Evolutionary conservation across 768 basidiomycete species (phyloP).

Genomic region (Rhodotorula taiwanensis): DNA sequence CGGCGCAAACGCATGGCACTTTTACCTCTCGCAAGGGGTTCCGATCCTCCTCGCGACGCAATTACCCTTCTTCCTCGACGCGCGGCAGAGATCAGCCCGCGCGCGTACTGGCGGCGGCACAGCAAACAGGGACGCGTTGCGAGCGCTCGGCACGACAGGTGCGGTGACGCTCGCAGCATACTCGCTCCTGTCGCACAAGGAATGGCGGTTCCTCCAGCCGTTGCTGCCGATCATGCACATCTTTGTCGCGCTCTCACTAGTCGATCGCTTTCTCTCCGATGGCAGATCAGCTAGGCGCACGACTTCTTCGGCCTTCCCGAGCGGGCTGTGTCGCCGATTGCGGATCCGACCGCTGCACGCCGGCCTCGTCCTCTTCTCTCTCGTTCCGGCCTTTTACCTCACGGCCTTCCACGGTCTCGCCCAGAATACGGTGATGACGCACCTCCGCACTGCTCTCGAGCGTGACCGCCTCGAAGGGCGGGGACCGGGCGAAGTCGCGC

Average conservation of each 20-base stretch:
- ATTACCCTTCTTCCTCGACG: slow-evolving; percentile 60
- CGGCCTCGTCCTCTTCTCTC: slow-evolving; percentile 7
- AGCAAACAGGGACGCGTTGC: neutral
- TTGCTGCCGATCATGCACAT: slow-evolving; percentile 75
- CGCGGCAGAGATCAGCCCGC: too few species aligned
- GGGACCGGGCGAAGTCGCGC: slow-evolving; percentile 54
- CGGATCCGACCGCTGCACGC: slow-evolving; percentile 14
- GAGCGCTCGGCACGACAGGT: neutral
- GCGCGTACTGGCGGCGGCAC: too few species aligned
- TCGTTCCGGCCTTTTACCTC: slow-evolving; percentile 22
- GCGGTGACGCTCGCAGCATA: slow-evolving; percentile 2
- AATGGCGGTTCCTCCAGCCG: slow-evolving; percentile 95
- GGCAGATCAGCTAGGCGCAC: neutral
- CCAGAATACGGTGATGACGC: slow-evolving; percentile 68
- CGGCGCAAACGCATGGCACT: slow-evolving; percentile 77
- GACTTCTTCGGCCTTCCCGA: neutral
- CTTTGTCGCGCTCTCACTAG: slow-evolving; percentile 65
- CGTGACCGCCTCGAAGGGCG: slow-evolving; percentile 36
- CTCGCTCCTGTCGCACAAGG: slow-evolving; percentile 83
- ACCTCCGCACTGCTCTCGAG: slow-evolving; percentile 49
- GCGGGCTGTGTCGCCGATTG: neutral
- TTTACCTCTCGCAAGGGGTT: slow-evolving; percentile 76
- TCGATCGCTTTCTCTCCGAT: neutral
- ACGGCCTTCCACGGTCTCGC: slow-evolving; percentile 62
- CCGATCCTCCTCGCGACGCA: slow-evolving; percentile 71